Evolutionary conservation across 2,329 filamentous ascomycete genomes (phyloP), one percentile per base, ranked within the genome.

Genomic region (Lomentospora prolificans): DNA sequence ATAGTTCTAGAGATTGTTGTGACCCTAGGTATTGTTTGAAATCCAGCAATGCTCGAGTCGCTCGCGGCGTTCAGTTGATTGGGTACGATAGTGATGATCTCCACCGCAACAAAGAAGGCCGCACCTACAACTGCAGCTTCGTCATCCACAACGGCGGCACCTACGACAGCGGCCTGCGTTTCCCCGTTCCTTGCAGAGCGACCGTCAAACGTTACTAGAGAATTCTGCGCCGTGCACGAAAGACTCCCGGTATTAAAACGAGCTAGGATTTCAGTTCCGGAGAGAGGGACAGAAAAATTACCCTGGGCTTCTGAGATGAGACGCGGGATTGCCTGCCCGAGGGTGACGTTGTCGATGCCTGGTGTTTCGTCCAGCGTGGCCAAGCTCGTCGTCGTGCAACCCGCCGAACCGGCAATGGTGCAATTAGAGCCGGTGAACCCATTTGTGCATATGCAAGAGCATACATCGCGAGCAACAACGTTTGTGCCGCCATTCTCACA

Each of bases 401-500:
- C 79, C 39, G 73, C 68, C 1, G 73, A 67, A 51, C 73, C 74
- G 1, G 70, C 66, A 24, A 69, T 67, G 4, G 73, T 75, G 64
- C 80, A 83, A 58, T 78, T 73, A 22, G 71, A 69, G 12, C 79
- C 78, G 0, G 87, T 91, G 67, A 92, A 97, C 1, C 91, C 90
- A 63, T 94, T 90, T 22, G 86, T 83, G 69, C 92, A 99, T 46
- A 96, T 82, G 67, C 92, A 99, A 10, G 85, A 86, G 70, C 92
- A 97, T 19, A 79, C 73, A 3, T 81, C 79, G 57, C 81, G 75
- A 14, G 79, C 81, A 19, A 90, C 70, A 14, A 92, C 80, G 56
- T 85, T 90, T 17, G 85, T 84, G 27, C 92, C 92, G 8, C 89
- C 90, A 60, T 97, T 96, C 54, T 80, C 72, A 65, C 92, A 96